Conservation (phyloP, 2,329 filamentous ascomycete genomes). For the Hypoxylon rubiginosum region DNA sequence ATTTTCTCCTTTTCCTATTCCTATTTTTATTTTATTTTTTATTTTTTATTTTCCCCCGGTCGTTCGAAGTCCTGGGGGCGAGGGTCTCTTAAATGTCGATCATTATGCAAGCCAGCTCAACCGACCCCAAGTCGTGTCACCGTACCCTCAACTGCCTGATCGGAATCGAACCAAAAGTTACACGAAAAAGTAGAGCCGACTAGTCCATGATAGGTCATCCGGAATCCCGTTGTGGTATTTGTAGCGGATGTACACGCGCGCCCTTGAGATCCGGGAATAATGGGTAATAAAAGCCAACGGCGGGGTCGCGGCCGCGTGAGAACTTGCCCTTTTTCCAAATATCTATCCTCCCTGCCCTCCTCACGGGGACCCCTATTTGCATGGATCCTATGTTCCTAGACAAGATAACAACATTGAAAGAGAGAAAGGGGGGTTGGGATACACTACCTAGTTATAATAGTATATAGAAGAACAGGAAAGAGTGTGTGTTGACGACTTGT, state of each 20-base stretch:
- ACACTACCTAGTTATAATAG: background rate
- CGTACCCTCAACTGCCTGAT: too few species aligned
- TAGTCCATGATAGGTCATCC: conserved; percentile 27
- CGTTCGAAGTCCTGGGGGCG: conserved; percentile 15
- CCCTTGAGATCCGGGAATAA: conserved; percentile 10
- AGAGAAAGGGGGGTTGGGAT: background rate
- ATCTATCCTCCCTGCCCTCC: too few species aligned
- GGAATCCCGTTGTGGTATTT: conserved; percentile 13
- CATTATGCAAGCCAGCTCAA: conserved; percentile 38
- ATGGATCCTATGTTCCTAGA: background rate
- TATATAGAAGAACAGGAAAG: conserved; percentile 1
- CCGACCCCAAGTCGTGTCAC: conserved; percentile 4
- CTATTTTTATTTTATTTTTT: too few species aligned
- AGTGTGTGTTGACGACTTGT: conserved; percentile 16
- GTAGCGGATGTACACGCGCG: conserved; percentile 7
- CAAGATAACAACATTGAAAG: conserved; percentile 1
- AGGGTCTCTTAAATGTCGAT: conserved; percentile 27
- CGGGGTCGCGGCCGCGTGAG: conserved; percentile 7
- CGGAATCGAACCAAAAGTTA: conserved; percentile 9
- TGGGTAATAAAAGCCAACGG: conserved; percentile 7
- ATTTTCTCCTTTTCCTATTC: too few species aligned
- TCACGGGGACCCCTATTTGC: background rate
- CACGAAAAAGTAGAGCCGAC: conserved; percentile 5
- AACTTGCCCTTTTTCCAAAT: conserved; percentile 1
- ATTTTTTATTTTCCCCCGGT: conserved; percentile 12